These are phyloP conservation scores for Allium cepa DNA, from an alignment of 106 monocot genomes.

Conservation along the genomic window DNA sequence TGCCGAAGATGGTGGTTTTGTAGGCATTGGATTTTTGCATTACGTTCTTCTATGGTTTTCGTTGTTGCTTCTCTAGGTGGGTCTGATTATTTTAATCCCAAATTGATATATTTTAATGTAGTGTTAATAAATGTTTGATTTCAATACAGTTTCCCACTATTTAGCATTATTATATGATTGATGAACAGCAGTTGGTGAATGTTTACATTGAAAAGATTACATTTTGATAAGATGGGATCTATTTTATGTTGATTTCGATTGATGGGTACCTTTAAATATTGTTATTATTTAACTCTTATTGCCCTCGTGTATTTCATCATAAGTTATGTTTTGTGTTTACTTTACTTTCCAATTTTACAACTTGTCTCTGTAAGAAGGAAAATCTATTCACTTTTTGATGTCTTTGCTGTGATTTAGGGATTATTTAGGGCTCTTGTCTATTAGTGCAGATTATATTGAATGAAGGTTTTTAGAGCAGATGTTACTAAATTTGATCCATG, in stretches of 20 bases:
- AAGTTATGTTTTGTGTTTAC: not conserved
- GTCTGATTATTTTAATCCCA: not conserved
- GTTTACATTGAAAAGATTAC: not conserved
- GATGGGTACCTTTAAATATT: not conserved
- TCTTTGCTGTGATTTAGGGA: not conserved
- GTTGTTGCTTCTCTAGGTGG: not conserved
- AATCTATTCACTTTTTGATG: no score
- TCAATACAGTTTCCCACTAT: not conserved
- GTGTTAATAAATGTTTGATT: not conserved
- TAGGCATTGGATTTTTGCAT: not conserved
- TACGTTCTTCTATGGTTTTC: not conserved
- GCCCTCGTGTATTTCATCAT: not conserved
- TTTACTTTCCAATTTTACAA: not conserved
- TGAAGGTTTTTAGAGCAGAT: constrained; percentile 21
- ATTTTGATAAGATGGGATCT: constrained; percentile 4
- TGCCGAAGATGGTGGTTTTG: not conserved
- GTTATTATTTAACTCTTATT: not conserved
- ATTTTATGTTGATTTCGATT: not conserved
- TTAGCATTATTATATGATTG: not conserved
- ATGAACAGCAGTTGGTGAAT: not conserved
- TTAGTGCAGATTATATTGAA: constrained; percentile 2
- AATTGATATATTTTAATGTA: constrained; percentile 1
- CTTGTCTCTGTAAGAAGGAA: not conserved
- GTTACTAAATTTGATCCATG: constrained; percentile 20
- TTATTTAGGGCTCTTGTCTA: not conserved